phyloP scores from a whole-genome alignment of 176 grass and related monocot genomes.

The Luzula sylvatica region DNA sequence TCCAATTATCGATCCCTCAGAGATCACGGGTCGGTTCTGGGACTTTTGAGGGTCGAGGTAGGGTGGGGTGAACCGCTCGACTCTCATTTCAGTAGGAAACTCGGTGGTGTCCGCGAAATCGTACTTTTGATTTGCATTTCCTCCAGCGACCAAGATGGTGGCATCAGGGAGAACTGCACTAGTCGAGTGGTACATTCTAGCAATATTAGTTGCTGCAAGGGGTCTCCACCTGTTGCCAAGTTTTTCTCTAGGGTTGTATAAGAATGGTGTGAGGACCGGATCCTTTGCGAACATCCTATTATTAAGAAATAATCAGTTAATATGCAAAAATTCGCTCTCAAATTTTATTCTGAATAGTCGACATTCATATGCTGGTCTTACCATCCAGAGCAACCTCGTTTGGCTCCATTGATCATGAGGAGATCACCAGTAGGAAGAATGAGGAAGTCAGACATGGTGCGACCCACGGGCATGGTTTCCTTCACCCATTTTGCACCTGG shows the following conservation, averaged over 20 bases:
- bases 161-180: conserved; percentile 81
- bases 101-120: conserved; percentile 50
- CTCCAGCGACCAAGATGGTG: conserved; percentile 65
- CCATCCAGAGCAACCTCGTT: conserved; percentile 62
- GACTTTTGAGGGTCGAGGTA: conserved; percentile 30
- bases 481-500: conserved; percentile 34
- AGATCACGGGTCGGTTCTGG: conserved; percentile 28
- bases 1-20: conserved; percentile 6
- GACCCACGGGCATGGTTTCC: conserved; percentile 57
- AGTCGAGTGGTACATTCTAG: conserved; percentile 77
- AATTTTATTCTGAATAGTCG: neutral
- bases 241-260: conserved; percentile 35
- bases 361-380: neutral
- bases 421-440: conserved; percentile 70
- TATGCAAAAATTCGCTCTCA: neutral
- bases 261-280: conserved; percentile 39
- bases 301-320: neutral
- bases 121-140: conserved; percentile 72
- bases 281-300: conserved; percentile 33
- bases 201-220: conserved; percentile 30
- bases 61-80: conserved; percentile 62
- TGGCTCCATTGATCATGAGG: conserved; percentile 57
- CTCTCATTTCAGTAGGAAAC: conserved; percentile 71
- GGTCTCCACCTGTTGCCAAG: conserved; percentile 33
- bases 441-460: conserved; percentile 87